Conservation (phyloP, 148 eudicot species). For the Vaccinium macrocarpon region DNA sequence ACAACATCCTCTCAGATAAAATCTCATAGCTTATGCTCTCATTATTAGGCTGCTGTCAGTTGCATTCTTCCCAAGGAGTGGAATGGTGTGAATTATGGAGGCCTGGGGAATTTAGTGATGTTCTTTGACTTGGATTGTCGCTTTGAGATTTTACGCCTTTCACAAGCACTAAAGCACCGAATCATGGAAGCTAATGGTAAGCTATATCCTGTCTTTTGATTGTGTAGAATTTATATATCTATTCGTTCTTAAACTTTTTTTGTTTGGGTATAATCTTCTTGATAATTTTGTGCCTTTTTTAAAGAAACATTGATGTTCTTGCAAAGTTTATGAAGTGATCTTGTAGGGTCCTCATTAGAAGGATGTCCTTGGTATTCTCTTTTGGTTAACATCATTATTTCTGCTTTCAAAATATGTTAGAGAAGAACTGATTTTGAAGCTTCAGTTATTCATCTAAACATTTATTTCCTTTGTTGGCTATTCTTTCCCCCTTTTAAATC, state of each 20-base stretch:
- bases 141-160: slow-evolving; percentile 63
- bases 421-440: background rate
- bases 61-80: slow-evolving; percentile 85
- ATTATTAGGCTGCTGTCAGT: slow-evolving; percentile 55
- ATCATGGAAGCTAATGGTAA: slow-evolving; percentile 38
- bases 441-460: background rate
- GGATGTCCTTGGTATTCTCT: background rate
- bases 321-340: background rate
- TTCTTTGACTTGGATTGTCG: slow-evolving; percentile 94
- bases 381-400: background rate
- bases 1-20: background rate
- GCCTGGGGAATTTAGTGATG: slow-evolving; percentile 58
- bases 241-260: background rate
- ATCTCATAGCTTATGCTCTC: background rate
- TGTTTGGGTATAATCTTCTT: slow-evolving; percentile 2
- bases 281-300: background rate
- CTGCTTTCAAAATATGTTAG: background rate
- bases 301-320: slow-evolving; percentile 1
- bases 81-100: slow-evolving; percentile 76
- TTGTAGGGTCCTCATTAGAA: background rate
- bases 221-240: background rate
- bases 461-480: background rate
- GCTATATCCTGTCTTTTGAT: slow-evolving; percentile 6
- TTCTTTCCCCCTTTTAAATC: background rate
- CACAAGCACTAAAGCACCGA: slow-evolving; percentile 45